Base-by-base conservation (phyloP, 1,284 basidiomycete species). In the Amylostereum areolatum region DNA sequence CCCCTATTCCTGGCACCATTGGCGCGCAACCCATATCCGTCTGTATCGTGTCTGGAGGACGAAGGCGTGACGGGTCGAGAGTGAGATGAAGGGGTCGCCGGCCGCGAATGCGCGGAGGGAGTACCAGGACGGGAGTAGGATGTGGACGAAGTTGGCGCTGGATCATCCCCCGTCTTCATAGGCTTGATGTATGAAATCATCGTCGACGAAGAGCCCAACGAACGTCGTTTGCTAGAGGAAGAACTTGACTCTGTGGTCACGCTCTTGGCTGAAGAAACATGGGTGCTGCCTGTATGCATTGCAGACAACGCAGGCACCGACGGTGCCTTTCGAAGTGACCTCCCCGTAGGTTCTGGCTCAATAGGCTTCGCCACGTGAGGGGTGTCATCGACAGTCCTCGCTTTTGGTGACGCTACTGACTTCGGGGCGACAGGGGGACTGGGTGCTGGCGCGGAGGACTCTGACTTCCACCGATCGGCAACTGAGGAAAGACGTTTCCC, bases 21-120 rank as follows among this genome's bases (percentile, higher is more conserved):
- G 59, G 58, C 58, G 48, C 75, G 78, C 50, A 81, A 66, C 33
- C 83, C 84, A 43, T 83, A 64, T 65, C 87, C 84, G 56, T 83
- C 80, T 25, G 78, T 71, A 42, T 66, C 67, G 44, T 53, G 46
- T 42, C 45, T 43, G 30, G 47, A 29, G 47, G 49, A 27, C 39
- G 46, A 27, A 37, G 41, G 47, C 45, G 29, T 12, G 12, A 24
- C 39, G 34, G 62, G 55, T 18, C 18, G 18, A 24, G 60, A 49
- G 31, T 52, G 49, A 30, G 51, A 44, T 8, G 53, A 53, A 43
- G 58, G 57, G 11, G 54, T 46, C 5, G 52, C 46, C 36, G 60
- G 52, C 5, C 56, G 60, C 27, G 62, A 61, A n/a, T 60, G 57
- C 6, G 55, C 11, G 33, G 47, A 50, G 2, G 53, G 24, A 27